Evolutionary conservation across 176 grass and related monocot species (phyloP).

Genomic region (Echinochloa phyllopogon): DNA sequence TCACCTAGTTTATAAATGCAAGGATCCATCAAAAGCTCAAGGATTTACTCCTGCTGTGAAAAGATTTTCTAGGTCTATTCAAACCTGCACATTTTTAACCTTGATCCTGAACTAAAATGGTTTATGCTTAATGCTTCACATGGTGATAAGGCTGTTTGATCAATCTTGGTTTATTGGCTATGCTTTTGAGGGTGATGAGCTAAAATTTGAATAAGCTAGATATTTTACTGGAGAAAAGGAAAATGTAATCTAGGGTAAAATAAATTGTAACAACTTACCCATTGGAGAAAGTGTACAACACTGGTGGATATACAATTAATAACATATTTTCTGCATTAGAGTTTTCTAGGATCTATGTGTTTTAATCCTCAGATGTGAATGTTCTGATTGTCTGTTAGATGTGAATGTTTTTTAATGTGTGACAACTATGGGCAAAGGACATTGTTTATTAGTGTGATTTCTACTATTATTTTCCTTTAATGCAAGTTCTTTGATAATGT

Average conservation of each 20-base stretch:
- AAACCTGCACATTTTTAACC: background rate
- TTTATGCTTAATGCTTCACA: background rate
- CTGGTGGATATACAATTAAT: background rate
- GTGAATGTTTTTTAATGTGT: background rate
- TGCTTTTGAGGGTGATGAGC: background rate
- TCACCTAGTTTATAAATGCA: background rate
- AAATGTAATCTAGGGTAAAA: background rate
- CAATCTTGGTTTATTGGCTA: background rate
- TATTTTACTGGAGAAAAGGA: constrained; percentile 8
- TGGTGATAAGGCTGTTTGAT: background rate
- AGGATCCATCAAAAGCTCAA: background rate
- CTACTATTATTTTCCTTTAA: background rate
- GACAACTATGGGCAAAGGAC: background rate
- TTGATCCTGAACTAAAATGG: background rate
- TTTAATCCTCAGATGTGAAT: background rate
- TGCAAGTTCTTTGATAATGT: background rate
- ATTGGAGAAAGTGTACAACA: background rate
- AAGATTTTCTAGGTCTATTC: background rate
- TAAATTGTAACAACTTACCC: background rate
- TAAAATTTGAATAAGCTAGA: background rate
- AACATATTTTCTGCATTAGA: background rate
- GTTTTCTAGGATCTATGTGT: background rate
- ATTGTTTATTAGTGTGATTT: constrained; percentile 14
- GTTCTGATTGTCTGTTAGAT: background rate
- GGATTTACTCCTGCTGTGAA: background rate